Percentiles rank a stretch among this genome's conserved stretches.
phyloP scores from a whole-genome alignment of 2,329 filamentous ascomycete species.

The Epichloe coenophiala region DNA sequence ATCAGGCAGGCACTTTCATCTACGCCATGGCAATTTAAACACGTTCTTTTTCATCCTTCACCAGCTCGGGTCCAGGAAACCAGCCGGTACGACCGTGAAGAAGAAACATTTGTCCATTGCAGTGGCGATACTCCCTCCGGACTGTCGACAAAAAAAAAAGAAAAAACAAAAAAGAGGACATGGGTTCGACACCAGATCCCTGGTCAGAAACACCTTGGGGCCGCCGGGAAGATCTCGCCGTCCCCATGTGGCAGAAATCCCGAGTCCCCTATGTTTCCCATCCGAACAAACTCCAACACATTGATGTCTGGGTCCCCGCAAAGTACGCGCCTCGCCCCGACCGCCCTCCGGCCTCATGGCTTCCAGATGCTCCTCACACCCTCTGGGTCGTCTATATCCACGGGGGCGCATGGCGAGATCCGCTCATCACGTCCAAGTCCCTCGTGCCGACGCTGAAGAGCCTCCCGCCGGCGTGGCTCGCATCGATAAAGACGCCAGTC shows the following conservation, averaged over 20 bases:
- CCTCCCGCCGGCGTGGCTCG: constrained; percentile 1
- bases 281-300: constrained; percentile 3
- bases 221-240: background rate
- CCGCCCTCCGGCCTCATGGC: constrained; percentile 2
- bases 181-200: background rate
- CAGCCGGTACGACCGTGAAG: no score
- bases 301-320: constrained; percentile 5
- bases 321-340: background rate
- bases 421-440: constrained; percentile 9
- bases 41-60: no score
- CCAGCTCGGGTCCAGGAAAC: no score
- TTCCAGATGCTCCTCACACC: background rate
- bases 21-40: no score
- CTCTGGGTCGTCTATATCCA: constrained; percentile 13
- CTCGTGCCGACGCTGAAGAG: constrained; percentile 2
- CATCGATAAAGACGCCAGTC: constrained; percentile 2
- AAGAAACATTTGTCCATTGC: no score
- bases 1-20: no score
- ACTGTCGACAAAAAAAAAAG: no score
- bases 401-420: constrained; percentile 16
- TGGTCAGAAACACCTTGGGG: constrained; percentile 3
- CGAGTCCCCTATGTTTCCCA: constrained; percentile 2
- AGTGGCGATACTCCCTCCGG: no score
- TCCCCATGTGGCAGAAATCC: constrained; percentile 7
- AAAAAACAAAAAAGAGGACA: background rate